phyloP scores from a whole-genome alignment of 169 alveolate genomes.

The Eimeria acervulina region DNA sequence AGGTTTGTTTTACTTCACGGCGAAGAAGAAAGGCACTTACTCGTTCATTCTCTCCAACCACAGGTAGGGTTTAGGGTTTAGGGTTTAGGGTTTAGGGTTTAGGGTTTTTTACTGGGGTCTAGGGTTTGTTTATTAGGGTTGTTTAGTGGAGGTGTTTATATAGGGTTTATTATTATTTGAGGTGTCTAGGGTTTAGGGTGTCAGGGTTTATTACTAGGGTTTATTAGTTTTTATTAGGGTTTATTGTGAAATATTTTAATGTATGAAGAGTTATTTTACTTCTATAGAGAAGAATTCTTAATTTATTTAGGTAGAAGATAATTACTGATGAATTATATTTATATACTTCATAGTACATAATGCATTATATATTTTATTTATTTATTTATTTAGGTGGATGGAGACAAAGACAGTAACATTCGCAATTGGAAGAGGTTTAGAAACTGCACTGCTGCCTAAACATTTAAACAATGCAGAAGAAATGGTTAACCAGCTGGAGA shows the following conservation, averaged over 20 bases:
- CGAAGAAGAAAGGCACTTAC: slow-evolving; percentile 85
- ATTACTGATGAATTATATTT: not conserved
- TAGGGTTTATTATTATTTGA: not conserved
- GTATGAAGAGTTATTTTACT: too few species aligned
- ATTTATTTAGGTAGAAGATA: not conserved
- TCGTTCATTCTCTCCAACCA: slow-evolving; percentile 83
- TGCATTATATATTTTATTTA: not conserved
- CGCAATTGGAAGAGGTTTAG: slow-evolving; percentile 86
- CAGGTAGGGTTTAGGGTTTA: slow-evolving; percentile 22
- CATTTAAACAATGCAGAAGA: slow-evolving; percentile 70
- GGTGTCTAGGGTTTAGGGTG: not conserved
- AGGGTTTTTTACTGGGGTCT: too few species aligned
- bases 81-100: too few species aligned
- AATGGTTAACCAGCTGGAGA: slow-evolving; percentile 30
- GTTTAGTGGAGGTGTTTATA: too few species aligned
- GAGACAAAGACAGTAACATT: slow-evolving; percentile 83
- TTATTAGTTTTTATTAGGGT: too few species aligned
- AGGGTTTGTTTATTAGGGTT: too few species aligned
- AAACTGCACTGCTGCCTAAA: slow-evolving; percentile 84
- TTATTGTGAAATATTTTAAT: not conserved
- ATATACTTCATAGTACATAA: too few species aligned
- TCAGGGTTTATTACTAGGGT: too few species aligned
- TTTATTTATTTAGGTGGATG: slow-evolving; percentile 71
- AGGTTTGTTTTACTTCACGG: slow-evolving; percentile 86
- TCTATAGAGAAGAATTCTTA: not conserved